Percentiles rank a stretch among this genome's conserved stretches.
phyloP scores from a whole-genome alignment of 768 basidiomycete genomes.

The Flagelloscypha sp. region DNA sequence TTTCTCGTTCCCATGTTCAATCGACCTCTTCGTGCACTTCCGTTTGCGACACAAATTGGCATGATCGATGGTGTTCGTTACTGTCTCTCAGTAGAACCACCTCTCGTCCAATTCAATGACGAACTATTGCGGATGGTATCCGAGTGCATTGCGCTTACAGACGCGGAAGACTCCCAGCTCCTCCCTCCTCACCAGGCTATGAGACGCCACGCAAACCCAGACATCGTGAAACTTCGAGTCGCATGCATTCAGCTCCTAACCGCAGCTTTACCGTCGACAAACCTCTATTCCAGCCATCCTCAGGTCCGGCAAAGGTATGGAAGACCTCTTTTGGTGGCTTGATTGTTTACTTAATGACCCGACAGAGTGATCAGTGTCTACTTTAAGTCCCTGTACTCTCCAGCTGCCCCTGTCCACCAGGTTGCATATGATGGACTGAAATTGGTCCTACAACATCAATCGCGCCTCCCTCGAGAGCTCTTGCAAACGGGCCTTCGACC shows the following conservation, averaged over 20 bases:
- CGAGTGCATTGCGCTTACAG: conserved; percentile 90
- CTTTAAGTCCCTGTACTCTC: conserved; percentile 96
- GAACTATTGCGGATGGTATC: conserved; percentile 86
- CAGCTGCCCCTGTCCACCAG: conserved; percentile 84
- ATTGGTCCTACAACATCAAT: conserved; percentile 83
- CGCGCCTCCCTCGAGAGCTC: conserved; percentile 88
- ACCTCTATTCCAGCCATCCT: conserved; percentile 82
- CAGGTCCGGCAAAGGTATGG: conserved; percentile 77
- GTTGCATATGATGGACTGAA: conserved; percentile 91
- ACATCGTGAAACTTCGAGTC: conserved; percentile 84
- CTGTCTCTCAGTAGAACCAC: conserved; percentile 82
- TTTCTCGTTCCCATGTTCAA: conserved; percentile 87
- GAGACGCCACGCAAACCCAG: no score
- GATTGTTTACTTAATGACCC: conserved; percentile 5
- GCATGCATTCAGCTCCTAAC: conserved; percentile 90
- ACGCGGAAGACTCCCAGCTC: conserved; percentile 86
- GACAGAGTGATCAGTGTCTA: conserved; percentile 87
- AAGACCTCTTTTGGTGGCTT: no score
- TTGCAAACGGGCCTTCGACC: conserved; percentile 93
- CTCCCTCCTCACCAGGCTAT: conserved; percentile 68
- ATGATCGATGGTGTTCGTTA: conserved; percentile 97
- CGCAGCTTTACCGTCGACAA: conserved; percentile 89
- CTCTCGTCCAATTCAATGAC: conserved; percentile 85
- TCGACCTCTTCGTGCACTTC: conserved; percentile 92
- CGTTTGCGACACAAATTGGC: conserved; percentile 92